phyloP scores from a whole-genome alignment of 768 basidiomycete genomes.

The Collybia sordida region DNA sequence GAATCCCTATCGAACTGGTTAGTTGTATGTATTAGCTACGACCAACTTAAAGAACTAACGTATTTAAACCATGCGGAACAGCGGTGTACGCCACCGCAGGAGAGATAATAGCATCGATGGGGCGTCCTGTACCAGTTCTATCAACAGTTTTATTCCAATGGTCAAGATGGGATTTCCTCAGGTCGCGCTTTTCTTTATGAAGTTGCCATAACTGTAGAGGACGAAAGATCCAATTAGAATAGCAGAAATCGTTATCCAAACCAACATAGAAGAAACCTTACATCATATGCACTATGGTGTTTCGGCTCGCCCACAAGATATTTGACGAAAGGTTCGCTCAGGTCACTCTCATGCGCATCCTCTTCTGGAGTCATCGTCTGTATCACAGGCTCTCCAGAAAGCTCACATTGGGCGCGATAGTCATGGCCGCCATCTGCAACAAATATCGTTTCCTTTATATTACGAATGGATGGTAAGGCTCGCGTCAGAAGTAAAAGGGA shows the following conservation, averaged over 20 bases:
- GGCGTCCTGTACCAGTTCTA: conserved; percentile 61
- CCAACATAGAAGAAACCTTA: conserved; percentile 18
- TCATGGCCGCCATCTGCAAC: conserved; percentile 53
- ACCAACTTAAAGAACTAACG: conserved; percentile 27
- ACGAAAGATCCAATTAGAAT: conserved; percentile 6
- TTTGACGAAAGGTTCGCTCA: conserved; percentile 43
- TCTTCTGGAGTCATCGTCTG: conserved; percentile 45
- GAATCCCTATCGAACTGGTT: conserved; percentile 38
- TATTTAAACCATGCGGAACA: conserved; percentile 59
- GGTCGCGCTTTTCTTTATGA: conserved; percentile 47
- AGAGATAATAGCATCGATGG: conserved; percentile 72
- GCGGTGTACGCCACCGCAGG: conserved; percentile 62
- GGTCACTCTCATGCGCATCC: conserved; percentile 18
- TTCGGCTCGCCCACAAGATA: conserved; percentile 42
- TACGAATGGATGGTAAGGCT: conserved; percentile 7
- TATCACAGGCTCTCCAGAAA: conserved; percentile 58
- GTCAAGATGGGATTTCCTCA: conserved; percentile 61
- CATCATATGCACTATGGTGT: conserved; percentile 42
- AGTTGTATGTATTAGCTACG: neutral
- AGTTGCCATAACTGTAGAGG: conserved; percentile 61
- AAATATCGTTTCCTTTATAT: conserved; percentile 48
- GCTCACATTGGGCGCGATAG: conserved; percentile 38
- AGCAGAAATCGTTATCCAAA: conserved; percentile 4
- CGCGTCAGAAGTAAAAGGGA: neutral
- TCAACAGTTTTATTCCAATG: conserved; percentile 55